Evolutionary conservation across 2,329 filamentous ascomycete species (phyloP).

Genomic region (Fusarium keratoplasticum): DNA sequence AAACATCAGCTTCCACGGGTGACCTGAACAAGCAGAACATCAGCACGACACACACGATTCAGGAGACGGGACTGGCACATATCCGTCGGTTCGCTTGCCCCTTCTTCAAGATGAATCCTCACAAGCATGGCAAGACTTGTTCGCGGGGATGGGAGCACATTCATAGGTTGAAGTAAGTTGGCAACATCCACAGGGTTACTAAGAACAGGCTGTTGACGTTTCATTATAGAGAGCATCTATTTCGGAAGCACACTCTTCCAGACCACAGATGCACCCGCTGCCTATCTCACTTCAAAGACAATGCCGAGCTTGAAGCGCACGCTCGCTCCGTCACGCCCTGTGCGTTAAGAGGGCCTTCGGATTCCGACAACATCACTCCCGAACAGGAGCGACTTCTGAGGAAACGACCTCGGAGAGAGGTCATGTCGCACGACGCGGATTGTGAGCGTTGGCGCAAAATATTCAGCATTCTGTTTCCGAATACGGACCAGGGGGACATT

Average conservation of each 20-base stretch:
- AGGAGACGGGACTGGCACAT: not conserved
- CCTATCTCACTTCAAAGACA: not conserved
- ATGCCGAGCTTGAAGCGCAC: not conserved
- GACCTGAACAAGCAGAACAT: not conserved
- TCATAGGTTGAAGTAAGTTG: not conserved
- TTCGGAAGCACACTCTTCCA: not conserved
- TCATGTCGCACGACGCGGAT: not conserved
- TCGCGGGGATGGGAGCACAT: not conserved
- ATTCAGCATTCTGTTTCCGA: not conserved
- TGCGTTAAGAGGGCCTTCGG: not conserved
- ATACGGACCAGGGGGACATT: not conserved
- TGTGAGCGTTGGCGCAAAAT: not conserved
- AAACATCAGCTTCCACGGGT: not conserved
- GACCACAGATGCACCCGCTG: not conserved
- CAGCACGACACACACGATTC: not conserved
- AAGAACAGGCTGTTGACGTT: not conserved
- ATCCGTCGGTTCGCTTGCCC: not conserved
- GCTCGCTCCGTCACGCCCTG: not conserved
- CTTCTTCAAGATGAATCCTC: not conserved
- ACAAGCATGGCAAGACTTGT: not conserved
- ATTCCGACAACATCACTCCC: not conserved
- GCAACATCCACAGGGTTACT: not conserved
- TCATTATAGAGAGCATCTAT: not conserved
- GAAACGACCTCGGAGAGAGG: not conserved
- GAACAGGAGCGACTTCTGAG: not conserved